phyloP scores from a whole-genome alignment of 805 yeast species.

The Ogataea methylovora region DNA sequence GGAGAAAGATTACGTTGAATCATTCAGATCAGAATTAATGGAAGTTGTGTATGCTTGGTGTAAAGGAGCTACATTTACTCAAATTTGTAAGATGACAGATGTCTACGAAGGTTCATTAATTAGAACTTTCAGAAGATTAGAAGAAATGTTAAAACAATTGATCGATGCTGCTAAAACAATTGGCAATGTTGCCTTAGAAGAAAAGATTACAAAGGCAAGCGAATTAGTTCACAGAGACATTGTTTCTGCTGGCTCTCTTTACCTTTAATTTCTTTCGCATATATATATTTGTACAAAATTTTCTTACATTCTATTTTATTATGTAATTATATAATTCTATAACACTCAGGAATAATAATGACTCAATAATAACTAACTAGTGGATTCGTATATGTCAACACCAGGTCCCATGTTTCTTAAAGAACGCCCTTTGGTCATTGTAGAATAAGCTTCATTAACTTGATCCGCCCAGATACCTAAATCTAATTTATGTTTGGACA shows the following conservation, averaged over 20 bases:
- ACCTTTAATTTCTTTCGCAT: constrained; percentile 31
- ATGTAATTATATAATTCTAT: background rate
- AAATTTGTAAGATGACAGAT: constrained; percentile 97
- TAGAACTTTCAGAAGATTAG: constrained; percentile 89
- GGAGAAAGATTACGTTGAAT: constrained; percentile 88
- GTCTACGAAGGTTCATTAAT: constrained; percentile 96
- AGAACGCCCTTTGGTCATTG: constrained; percentile 19
- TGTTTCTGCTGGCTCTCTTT: constrained; percentile 93
- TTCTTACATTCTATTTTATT: too few relatives aligned
- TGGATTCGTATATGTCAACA: constrained; percentile 15
- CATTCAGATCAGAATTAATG: constrained; percentile 90
- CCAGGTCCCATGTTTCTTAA: constrained; percentile 7
- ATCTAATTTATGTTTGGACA: constrained; percentile 3
- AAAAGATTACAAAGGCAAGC: constrained; percentile 80
- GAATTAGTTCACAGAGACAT: constrained; percentile 91
- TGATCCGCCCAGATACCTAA: constrained; percentile 17
- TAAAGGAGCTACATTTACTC: constrained; percentile 91
- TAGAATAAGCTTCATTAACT: constrained; percentile 6
- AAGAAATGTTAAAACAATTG: constrained; percentile 87
- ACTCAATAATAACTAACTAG: constrained; percentile 4
- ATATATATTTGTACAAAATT: background rate
- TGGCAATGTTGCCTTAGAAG: constrained; percentile 81
- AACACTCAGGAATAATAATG: background rate
- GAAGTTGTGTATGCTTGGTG: constrained; percentile 97
- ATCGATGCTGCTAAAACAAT: constrained; percentile 88